Conservation (phyloP, 495 filamentous ascomycete genomes). For the Saxophila tyrrhenica region DNA sequence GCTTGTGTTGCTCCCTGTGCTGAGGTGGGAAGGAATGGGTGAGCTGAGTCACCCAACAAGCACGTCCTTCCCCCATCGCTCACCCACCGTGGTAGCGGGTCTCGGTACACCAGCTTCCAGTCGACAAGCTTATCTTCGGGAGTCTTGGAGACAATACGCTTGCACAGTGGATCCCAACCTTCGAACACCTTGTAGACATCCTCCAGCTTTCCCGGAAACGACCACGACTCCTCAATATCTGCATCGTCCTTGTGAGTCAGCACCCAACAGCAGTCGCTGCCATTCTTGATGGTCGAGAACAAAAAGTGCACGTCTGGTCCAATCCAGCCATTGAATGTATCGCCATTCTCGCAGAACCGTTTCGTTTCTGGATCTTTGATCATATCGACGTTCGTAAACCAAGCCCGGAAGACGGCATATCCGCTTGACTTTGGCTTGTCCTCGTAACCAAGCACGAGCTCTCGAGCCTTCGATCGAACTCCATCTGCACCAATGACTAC, state of each 20-base stretch:
- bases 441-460: slow-evolving; percentile 47
- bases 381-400: slow-evolving; percentile 48
- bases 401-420: slow-evolving; percentile 50
- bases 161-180: slow-evolving; percentile 54
- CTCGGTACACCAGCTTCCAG: slow-evolving; percentile 61
- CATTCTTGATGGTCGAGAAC: slow-evolving; percentile 49
- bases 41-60: slow-evolving; percentile 58
- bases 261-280: slow-evolving; percentile 58
- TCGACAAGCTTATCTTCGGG: slow-evolving; percentile 49
- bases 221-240: slow-evolving; percentile 56
- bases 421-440: slow-evolving; percentile 49
- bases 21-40: slow-evolving; percentile 61
- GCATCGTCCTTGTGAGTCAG: slow-evolving; percentile 52
- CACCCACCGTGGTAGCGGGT: slow-evolving; percentile 56
- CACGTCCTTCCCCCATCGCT: slow-evolving; percentile 46
- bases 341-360: slow-evolving; percentile 52
- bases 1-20: slow-evolving; percentile 63
- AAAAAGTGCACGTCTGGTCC: slow-evolving; percentile 56
- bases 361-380: slow-evolving; percentile 50
- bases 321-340: slow-evolving; percentile 51
- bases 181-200: slow-evolving; percentile 52
- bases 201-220: slow-evolving; percentile 46
- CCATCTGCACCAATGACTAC: slow-evolving; percentile 51
- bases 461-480: slow-evolving; percentile 47
- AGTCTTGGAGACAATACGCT: slow-evolving; percentile 47